These are phyloP conservation scores for Solanum chacoense DNA, from an alignment of 305 asterid genomes.

Conservation along the genomic window DNA sequence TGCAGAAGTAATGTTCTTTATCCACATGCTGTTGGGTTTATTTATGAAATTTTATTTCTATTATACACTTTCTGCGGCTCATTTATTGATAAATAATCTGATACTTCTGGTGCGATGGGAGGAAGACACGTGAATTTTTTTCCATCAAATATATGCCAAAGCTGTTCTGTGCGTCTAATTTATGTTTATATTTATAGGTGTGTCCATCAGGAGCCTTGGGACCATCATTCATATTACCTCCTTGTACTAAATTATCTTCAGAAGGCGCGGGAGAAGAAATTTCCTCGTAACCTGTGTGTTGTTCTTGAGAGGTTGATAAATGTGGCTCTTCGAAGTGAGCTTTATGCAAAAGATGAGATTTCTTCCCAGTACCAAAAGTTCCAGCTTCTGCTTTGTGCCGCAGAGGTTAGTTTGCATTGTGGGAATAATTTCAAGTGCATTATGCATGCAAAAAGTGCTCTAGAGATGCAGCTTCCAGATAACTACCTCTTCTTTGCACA, in stretches of 20 bases:
- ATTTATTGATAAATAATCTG: background rate
- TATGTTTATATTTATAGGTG: slow-evolving; percentile 33
- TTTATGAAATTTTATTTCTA: background rate
- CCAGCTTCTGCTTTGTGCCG: slow-evolving; percentile 80
- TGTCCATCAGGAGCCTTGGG: slow-evolving; percentile 95
- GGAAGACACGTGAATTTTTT: background rate
- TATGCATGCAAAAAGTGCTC: slow-evolving; percentile 48
- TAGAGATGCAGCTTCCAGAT: slow-evolving; percentile 37
- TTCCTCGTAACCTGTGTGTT: slow-evolving; percentile 47
- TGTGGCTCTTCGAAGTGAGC: slow-evolving; percentile 45
- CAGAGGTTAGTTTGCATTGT: slow-evolving; percentile 72
- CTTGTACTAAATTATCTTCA: slow-evolving; percentile 68
- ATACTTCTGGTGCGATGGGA: background rate
- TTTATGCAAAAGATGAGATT: slow-evolving; percentile 17
- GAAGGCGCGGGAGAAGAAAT: slow-evolving; percentile 65
- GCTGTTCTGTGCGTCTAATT: background rate
- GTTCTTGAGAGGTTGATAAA: slow-evolving; percentile 48
- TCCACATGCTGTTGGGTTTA: background rate
- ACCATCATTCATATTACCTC: slow-evolving; percentile 57
- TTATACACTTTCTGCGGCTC: background rate
- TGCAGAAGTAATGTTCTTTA: slow-evolving; percentile 52
- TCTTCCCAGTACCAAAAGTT: slow-evolving; percentile 44
- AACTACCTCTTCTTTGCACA: slow-evolving; percentile 66
- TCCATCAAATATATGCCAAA: background rate
- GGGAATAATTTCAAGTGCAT: slow-evolving; percentile 53